Evolutionary conservation across 345 rosid genomes (phyloP).

Genomic region (Balakata baccata): DNA sequence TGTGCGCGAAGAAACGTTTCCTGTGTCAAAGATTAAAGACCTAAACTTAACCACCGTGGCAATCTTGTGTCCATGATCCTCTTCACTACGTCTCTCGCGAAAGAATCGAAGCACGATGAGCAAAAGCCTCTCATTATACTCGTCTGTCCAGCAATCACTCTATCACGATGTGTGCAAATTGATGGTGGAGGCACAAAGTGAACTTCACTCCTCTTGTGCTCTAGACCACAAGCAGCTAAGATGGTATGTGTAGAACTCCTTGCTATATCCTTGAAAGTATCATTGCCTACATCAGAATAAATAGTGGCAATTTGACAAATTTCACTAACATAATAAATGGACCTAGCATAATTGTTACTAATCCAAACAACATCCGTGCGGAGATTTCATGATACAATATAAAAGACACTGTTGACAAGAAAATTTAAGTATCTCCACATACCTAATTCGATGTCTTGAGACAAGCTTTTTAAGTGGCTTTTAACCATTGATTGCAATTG

Average conservation of each 20-base stretch:
- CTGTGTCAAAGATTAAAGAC: slow-evolving; percentile 46
- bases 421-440: slow-evolving; percentile 13
- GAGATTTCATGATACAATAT: not conserved
- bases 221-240: slow-evolving; percentile 82
- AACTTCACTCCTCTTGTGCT: slow-evolving; percentile 64
- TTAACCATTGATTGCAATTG: slow-evolving; percentile 66
- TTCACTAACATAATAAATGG: not conserved
- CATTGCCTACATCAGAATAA: slow-evolving; percentile 45
- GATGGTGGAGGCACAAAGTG: slow-evolving; percentile 49
- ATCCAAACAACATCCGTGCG: not conserved
- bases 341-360: not conserved
- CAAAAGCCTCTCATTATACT: slow-evolving; percentile 81
- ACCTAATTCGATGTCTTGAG: slow-evolving; percentile 65
- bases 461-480: slow-evolving; percentile 66
- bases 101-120: slow-evolving; percentile 77
- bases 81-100: slow-evolving; percentile 76
- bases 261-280: slow-evolving; percentile 57
- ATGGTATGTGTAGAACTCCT: slow-evolving; percentile 70
- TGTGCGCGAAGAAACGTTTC: slow-evolving; percentile 18
- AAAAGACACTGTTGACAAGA: no score
- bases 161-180: slow-evolving; percentile 52
- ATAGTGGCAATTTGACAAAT: slow-evolving; percentile 12
- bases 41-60: slow-evolving; percentile 79
- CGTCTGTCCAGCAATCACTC: slow-evolving; percentile 43
- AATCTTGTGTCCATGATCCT: slow-evolving; percentile 66